Evolutionary conservation across 2,329 filamentous ascomycete species (phyloP).

Genomic region (Fusarium guadeloupense): DNA sequence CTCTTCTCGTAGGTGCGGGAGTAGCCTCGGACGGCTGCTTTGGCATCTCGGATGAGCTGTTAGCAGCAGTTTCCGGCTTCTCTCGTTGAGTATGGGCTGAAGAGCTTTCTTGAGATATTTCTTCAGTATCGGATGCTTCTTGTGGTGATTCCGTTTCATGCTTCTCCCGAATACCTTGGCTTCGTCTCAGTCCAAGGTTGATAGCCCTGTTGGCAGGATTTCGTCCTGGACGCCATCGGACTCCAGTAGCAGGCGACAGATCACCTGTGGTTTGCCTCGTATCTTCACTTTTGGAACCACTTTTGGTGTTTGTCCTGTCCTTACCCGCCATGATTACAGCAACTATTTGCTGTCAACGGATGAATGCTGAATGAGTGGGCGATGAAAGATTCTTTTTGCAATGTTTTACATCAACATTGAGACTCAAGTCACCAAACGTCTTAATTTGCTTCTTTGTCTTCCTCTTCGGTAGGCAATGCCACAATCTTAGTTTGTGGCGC

Average conservation of each 20-base stretch:
- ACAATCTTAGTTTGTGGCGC: conserved; percentile 24
- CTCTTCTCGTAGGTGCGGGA: neutral
- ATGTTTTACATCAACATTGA: neutral
- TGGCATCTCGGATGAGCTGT: neutral
- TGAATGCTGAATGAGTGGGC: neutral
- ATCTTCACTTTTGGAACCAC: neutral
- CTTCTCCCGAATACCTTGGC: conserved; percentile 2
- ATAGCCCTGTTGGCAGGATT: conserved; percentile 29
- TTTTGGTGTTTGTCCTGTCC: neutral
- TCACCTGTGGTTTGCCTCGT: neutral
- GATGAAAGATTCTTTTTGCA: neutral
- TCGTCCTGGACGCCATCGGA: conserved; percentile 34
- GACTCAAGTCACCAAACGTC: neutral
- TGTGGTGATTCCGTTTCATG: neutral
- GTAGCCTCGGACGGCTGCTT: neutral
- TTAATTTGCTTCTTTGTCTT: conserved; percentile 16
- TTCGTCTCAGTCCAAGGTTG: conserved; percentile 24
- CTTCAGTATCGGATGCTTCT: neutral
- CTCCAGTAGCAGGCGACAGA: neutral
- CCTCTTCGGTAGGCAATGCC: neutral
- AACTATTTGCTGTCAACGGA: neutral
- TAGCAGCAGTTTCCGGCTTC: neutral
- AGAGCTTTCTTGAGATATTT: neutral
- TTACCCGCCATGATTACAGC: conserved; percentile 10
- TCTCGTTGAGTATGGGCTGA: neutral